A percentile compares a stretch with the other conserved stretches of the same genome.
Conservation (phyloP, 2,329 filamentous ascomycete species). For the Xylariaceae sp. region DNA sequence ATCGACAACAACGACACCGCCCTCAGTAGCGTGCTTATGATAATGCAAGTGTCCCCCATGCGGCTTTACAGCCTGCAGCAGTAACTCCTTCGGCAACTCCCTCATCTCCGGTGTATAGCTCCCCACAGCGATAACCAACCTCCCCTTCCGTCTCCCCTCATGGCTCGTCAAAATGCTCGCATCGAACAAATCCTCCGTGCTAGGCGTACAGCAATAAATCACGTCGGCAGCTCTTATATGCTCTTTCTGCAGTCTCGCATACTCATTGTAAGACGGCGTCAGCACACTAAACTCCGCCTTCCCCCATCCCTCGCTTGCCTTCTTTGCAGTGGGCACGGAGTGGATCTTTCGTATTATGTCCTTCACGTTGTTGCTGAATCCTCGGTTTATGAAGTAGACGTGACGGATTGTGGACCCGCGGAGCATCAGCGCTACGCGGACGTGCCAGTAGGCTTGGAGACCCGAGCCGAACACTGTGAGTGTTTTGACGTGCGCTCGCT, state of each 20-base stretch:
- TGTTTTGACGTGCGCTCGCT: conserved; percentile 67
- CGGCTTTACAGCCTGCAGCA: conserved; percentile 57
- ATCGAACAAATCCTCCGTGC: conserved; percentile 71
- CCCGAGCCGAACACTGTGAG: conserved; percentile 84
- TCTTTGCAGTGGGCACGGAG: conserved; percentile 39
- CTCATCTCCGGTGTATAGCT: conserved; percentile 70
- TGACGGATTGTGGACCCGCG: conserved; percentile 67
- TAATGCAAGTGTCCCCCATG: conserved; percentile 51
- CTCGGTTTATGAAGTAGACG: conserved; percentile 78
- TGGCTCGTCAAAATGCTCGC: conserved; percentile 65
- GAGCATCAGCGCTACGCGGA: conserved; percentile 75
- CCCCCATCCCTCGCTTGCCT: conserved; percentile 58
- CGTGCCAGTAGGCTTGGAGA: conserved; percentile 91
- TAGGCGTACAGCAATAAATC: conserved; percentile 86
- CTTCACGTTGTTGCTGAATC: conserved; percentile 57
- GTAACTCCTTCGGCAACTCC: conserved; percentile 74
- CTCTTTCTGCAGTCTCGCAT: conserved; percentile 61
- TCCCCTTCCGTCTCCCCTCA: conserved; percentile 65
- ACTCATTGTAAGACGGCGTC: conserved; percentile 69
- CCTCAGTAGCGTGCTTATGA: conserved; percentile 63
- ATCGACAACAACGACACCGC: conserved; percentile 66
- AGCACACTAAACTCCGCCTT: conserved; percentile 64
- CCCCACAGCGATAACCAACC: conserved; percentile 70
- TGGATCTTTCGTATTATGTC: conserved; percentile 48
- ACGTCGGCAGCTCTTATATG: conserved; percentile 70